Evolutionary conservation across 2,329 filamentous ascomycete genomes (phyloP), one percentile per base, ranked within the genome.

Genomic region (Aureobasidium sp.): DNA sequence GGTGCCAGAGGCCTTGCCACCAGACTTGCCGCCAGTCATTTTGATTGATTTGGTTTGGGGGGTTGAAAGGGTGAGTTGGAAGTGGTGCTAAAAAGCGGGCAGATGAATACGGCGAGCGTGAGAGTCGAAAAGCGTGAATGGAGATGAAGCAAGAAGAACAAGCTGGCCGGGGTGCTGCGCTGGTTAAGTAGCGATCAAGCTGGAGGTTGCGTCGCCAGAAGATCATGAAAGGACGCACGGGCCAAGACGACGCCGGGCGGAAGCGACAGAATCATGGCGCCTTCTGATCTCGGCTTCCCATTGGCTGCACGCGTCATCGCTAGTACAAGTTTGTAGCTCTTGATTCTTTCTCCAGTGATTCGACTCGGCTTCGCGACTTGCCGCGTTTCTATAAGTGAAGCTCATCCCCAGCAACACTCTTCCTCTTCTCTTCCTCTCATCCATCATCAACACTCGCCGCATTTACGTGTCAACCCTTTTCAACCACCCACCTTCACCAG

Each of bases 1-100:
- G 80, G 87, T 86, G 79, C 90, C 90, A 79, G 87, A 91, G 80
- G 91, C 90, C 86, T 97, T 97, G 85, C 93, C 93, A 77, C 93
- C 93, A 79, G 91, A 96, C 80, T 98, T 98, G 77, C 93, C 91
- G 83, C 91, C 91, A 89, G 93, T 95, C 93, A 98, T 98, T 87
- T 88, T 96, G 85, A 81, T 71, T 62, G 72, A 68, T 66, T 68
- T 72, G 68, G 63, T 57, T 62, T 68, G 66, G 64, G 59, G 57
- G 60, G 58, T 65, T 64, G 64, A 60, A 53, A 60, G 59, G 61
- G 27, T 61, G 59, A 14, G 51, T 39, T 37, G 30, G 39, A 12
- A 27, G 39, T 53, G 51, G 60, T 64, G 60, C 58, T 49, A 39
- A 57, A 50, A 57, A 40, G 57, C 52, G 48, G 44, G 4, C 42